phyloP scores from a whole-genome alignment of 768 basidiomycete species.

The Boletus rubroflammeus region DNA sequence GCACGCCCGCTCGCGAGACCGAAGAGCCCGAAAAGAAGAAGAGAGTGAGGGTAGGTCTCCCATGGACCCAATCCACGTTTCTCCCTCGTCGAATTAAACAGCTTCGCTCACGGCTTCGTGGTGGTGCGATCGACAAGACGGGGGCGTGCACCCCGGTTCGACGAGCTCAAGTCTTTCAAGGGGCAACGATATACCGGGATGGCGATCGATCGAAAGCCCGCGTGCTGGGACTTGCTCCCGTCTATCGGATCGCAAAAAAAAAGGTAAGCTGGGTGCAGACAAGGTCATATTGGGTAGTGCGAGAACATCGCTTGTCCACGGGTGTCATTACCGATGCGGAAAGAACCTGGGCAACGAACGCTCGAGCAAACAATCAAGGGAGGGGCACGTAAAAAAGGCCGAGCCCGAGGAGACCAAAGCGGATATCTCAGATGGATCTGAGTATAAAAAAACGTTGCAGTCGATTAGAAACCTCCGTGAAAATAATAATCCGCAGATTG shows the following conservation, averaged over 20 bases:
- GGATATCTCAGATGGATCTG: slow-evolving; percentile 8
- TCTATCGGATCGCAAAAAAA: slow-evolving; percentile 11
- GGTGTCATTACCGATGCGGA: background rate
- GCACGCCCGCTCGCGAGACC: background rate
- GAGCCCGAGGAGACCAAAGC: slow-evolving; percentile 1
- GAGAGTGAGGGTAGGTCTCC: background rate
- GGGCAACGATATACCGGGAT: background rate
- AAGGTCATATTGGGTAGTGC: slow-evolving; percentile 7
- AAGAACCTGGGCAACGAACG: slow-evolving; percentile 7
- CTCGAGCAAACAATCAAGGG: slow-evolving; percentile 1
- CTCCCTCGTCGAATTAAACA: background rate
- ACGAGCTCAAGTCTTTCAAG: slow-evolving; percentile 1
- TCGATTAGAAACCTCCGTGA: background rate
- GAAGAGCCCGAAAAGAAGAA: background rate
- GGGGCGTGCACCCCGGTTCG: background rate
- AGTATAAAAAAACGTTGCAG: background rate
- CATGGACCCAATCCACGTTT: too few relatives aligned
- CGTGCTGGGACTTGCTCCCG: background rate
- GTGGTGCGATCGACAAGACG: background rate
- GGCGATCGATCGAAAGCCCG: background rate
- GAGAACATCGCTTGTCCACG: slow-evolving; percentile 8
- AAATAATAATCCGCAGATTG: background rate
- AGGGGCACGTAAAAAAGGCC: slow-evolving; percentile 1
- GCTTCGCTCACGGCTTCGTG: background rate
- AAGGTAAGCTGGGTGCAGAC: slow-evolving; percentile 1